Percentiles rank a stretch among this genome's conserved stretches.
Evolutionary conservation across 1,284 basidiomycete species (phyloP).

Genomic region (Pterula multifida): DNA sequence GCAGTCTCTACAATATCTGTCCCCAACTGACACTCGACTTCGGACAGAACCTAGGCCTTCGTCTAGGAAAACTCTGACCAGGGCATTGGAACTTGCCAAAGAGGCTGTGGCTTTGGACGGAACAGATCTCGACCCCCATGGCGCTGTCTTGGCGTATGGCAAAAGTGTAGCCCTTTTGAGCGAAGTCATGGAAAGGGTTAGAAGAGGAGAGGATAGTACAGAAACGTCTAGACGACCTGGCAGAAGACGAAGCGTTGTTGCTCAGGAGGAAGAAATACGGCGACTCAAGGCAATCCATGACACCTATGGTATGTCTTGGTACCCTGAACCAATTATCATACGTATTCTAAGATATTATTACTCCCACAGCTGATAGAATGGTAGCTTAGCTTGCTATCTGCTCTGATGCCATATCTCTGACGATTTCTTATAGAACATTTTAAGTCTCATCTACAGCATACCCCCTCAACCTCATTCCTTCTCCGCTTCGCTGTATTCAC

Average conservation of each 20-base stretch:
- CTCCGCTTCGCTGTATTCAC: constrained; percentile 34
- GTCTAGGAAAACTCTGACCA: constrained; percentile 66
- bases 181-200: constrained; percentile 78
- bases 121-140: constrained; percentile 70
- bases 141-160: constrained; percentile 70
- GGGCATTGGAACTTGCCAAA: constrained; percentile 69
- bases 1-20: constrained; percentile 31
- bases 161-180: constrained; percentile 71
- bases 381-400: not conserved
- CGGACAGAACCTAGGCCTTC: constrained; percentile 37
- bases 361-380: constrained; percentile 57
- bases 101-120: constrained; percentile 75
- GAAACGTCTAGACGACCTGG: constrained; percentile 44
- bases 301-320: constrained; percentile 5
- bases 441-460: constrained; percentile 77
- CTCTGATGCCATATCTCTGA: not conserved
- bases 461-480: constrained; percentile 56
- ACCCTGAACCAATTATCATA: constrained; percentile 23
- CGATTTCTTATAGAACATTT: constrained; percentile 36
- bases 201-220: constrained; percentile 67
- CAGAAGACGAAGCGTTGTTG: constrained; percentile 64
- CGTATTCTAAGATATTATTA: constrained; percentile 47
- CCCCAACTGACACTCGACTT: constrained; percentile 25
- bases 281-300: constrained; percentile 36
- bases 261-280: constrained; percentile 75